Conservation (phyloP, 192 early-diverging fungal species). For the Kickxella alabastrina region DNA sequence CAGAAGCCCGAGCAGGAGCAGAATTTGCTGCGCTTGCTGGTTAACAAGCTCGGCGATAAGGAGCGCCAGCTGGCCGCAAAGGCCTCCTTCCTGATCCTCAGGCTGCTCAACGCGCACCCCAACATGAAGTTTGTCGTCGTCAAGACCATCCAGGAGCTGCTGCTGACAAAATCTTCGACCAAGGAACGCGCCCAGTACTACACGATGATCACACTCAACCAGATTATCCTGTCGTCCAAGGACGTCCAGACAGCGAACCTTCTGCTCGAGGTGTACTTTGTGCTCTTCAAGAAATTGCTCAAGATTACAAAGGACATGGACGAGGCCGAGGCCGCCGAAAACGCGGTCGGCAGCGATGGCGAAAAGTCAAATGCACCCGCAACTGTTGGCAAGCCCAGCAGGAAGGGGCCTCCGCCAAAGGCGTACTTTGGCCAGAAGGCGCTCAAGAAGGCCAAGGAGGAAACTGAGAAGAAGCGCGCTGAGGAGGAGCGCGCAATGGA, state of each 20-base stretch:
- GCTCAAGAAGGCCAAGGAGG: constrained; percentile 46
- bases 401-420: constrained; percentile 15
- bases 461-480: constrained; percentile 44
- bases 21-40: constrained; percentile 84
- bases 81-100: constrained; percentile 69
- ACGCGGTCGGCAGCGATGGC: constrained; percentile 53
- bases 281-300: constrained; percentile 80
- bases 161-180: constrained; percentile 67
- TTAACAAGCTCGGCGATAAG: constrained; percentile 94
- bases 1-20: constrained; percentile 96
- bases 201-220: constrained; percentile 86
- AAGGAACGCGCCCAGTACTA: constrained; percentile 86
- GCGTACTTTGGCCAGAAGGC: constrained; percentile 48
- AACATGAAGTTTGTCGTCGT: constrained; percentile 88
- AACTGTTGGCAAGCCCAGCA: constrained; percentile 23
- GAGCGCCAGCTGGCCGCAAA: constrained; percentile 86
- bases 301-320: constrained; percentile 50
- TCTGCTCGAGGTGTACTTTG: constrained; percentile 88
- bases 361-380: constrained; percentile 44
- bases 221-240: constrained; percentile 75
- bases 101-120: constrained; percentile 71
- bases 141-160: constrained; percentile 79
- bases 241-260: constrained; percentile 75
- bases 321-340: constrained; percentile 54
- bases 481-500: constrained; percentile 49